Evolutionary conservation across 345 rosid species (phyloP).

Genomic region (Bruguiera parviflora): DNA sequence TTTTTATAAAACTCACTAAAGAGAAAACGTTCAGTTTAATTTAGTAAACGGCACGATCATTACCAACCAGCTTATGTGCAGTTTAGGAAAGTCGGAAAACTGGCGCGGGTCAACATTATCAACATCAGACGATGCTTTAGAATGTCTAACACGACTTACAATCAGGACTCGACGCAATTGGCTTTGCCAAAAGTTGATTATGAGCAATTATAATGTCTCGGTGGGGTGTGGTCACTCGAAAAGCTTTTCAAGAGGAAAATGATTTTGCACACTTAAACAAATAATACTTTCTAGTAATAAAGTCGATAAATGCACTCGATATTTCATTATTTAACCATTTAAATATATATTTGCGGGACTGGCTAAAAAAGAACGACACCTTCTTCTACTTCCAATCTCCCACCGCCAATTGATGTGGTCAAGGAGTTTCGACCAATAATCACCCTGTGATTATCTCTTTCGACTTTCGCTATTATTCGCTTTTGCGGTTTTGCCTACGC

Average conservation of each 20-base stretch:
- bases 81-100: not conserved
- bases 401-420: too few species aligned
- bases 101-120: not conserved
- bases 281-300: too few species aligned
- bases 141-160: not conserved
- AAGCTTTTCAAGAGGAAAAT: not conserved
- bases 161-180: not conserved
- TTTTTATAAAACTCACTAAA: not conserved
- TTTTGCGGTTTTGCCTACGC: too few species aligned
- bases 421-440: too few species aligned
- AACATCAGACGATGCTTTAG: not conserved
- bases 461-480: too few species aligned
- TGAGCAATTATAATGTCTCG: not conserved
- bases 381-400: too few species aligned
- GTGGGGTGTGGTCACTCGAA: not conserved
- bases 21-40: not conserved
- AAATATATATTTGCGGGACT: too few species aligned
- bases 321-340: too few species aligned
- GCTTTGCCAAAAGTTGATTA: not conserved
- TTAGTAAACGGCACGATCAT: not conserved
- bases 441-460: too few species aligned
- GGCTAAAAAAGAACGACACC: too few species aligned
- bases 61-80: not conserved
- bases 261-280: too few species aligned
- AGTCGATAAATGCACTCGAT: too few species aligned